phyloP scores from a whole-genome alignment of 176 grass and related monocot species.

The Coix lacrymajobi region DNA sequence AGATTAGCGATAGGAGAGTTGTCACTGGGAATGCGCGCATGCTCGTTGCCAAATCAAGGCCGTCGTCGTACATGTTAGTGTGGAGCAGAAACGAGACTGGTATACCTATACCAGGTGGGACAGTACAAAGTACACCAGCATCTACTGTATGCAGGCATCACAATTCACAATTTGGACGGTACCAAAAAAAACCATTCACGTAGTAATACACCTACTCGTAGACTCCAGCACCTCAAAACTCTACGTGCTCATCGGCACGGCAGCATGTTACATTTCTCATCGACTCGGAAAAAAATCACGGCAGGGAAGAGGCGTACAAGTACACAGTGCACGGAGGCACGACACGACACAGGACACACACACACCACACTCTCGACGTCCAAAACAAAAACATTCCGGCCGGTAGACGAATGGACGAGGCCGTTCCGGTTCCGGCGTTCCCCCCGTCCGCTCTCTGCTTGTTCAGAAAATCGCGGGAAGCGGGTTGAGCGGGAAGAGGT shows the following conservation, averaged over 20 bases:
- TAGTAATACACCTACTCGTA: background rate
- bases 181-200: background rate
- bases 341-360: background rate
- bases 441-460: background rate
- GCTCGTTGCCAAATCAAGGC: conserved; percentile 4
- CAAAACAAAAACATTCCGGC: background rate
- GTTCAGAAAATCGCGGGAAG: conserved; percentile 82
- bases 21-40: background rate
- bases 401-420: background rate
- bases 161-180: background rate
- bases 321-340: background rate
- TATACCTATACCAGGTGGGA: background rate
- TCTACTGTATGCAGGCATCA: background rate
- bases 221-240: conserved; percentile 21
- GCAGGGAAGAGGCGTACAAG: background rate
- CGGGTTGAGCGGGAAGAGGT: conserved; percentile 81
- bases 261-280: conserved; percentile 28
- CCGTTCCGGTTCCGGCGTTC: background rate
- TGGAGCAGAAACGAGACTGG: background rate
- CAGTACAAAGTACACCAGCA: background rate
- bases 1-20: too few relatives aligned
- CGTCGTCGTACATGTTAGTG: background rate
- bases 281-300: conserved; percentile 3
- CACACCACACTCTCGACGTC: background rate
- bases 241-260: conserved; percentile 12